Percentiles rank a stretch among this genome's conserved stretches.
Evolutionary conservation across 352 stramenopile species (phyloP).

Genomic region (Globisporangium cederbergense): DNA sequence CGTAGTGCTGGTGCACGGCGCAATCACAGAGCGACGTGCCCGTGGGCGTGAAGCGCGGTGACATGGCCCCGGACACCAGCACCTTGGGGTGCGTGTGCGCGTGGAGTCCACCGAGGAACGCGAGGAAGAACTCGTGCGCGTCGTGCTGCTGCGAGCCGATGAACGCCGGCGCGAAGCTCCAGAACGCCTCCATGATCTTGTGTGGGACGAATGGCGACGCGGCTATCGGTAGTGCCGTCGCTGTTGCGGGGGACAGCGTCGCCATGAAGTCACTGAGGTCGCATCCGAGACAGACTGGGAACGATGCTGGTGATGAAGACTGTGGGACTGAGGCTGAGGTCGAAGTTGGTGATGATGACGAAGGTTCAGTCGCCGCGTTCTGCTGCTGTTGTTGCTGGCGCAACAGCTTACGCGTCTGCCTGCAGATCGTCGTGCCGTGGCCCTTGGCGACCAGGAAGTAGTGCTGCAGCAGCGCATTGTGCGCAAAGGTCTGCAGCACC

Average conservation of each 20-base stretch:
- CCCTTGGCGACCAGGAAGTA: constrained; percentile 63
- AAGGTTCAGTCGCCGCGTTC: background rate
- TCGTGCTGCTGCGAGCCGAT: constrained; percentile 70
- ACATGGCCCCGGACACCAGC: constrained; percentile 34
- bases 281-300: constrained; percentile 51
- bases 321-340: constrained; percentile 1
- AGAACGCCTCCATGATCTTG: constrained; percentile 59
- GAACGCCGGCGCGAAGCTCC: constrained; percentile 48
- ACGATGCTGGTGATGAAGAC: constrained; percentile 15
- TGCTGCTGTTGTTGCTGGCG: constrained; percentile 6
- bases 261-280: constrained; percentile 51
- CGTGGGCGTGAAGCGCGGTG: constrained; percentile 54
- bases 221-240: constrained; percentile 1
- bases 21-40: constrained; percentile 67
- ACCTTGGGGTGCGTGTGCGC: constrained; percentile 51
- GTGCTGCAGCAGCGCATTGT: constrained; percentile 70
- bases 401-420: constrained; percentile 41
- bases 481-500: constrained; percentile 64
- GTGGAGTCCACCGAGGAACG: constrained; percentile 58
- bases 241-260: constrained; percentile 22
- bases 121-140: constrained; percentile 70
- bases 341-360: background rate
- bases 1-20: constrained; percentile 68
- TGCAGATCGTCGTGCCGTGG: constrained; percentile 61
- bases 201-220: constrained; percentile 52